These are phyloP conservation scores for Eucalyptus tenuipes DNA, from an alignment of 345 rosid species.

Conservation along the genomic window DNA sequence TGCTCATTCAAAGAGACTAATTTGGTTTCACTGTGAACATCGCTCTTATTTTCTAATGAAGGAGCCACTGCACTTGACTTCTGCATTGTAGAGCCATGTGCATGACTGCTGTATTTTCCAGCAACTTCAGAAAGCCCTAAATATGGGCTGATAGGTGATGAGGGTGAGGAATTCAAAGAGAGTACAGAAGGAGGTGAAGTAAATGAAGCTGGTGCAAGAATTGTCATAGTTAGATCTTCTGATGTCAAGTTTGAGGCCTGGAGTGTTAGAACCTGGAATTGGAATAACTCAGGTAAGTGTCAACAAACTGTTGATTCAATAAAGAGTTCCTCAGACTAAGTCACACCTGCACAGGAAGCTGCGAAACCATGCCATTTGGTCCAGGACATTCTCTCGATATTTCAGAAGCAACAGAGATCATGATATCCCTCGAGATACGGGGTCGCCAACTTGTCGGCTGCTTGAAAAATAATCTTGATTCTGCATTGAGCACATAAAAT, in stretches of 20 bases:
- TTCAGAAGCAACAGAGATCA: constrained; percentile 89
- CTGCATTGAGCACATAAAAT: constrained; percentile 21
- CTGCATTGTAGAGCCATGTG: constrained; percentile 8
- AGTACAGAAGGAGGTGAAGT: constrained; percentile 76
- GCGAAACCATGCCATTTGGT: constrained; percentile 47
- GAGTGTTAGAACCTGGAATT: constrained; percentile 73
- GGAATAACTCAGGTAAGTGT: background rate
- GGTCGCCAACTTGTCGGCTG: constrained; percentile 84
- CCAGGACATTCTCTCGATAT: constrained; percentile 54
- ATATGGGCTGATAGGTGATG: constrained; percentile 51
- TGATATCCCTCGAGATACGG: constrained; percentile 62
- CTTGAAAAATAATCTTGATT: constrained; percentile 85
- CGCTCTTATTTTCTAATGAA: constrained; percentile 11
- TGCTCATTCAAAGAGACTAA: constrained; percentile 23
- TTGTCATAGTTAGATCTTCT: constrained; percentile 79
- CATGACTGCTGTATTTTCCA: constrained; percentile 17
- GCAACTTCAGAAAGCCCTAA: constrained; percentile 48
- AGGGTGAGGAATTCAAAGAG: constrained; percentile 70
- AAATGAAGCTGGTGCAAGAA: constrained; percentile 92
- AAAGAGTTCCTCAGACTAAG: background rate
- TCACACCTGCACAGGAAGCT: constrained; percentile 87
- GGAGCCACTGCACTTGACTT: constrained; percentile 10
- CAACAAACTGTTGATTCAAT: background rate
- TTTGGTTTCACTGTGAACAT: constrained; percentile 14
- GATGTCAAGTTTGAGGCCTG: constrained; percentile 94